Evolutionary conservation across 1,284 basidiomycete species (phyloP), one percentile per base, ranked within the genome.

Genomic region (Porogramme epimiltina): DNA sequence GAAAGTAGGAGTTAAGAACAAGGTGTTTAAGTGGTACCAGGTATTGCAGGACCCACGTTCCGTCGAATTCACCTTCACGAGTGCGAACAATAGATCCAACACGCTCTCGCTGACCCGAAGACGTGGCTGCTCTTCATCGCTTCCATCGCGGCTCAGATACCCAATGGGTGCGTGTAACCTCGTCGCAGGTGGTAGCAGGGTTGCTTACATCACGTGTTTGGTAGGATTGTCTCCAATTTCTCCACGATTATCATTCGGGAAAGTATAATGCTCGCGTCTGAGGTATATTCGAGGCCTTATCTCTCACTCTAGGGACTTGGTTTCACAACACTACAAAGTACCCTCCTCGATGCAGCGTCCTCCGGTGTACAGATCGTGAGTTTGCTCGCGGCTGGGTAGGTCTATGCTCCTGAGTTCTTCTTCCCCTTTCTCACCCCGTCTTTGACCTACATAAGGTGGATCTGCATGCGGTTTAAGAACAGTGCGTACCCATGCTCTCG

Each of bases 1-100:
- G 54, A 85, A 88, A 74, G 78, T 83, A 1, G 85, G 86, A 18
- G 76, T 87, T 15, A 85, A 88, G 68, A 87, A 87, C 62, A 87
- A 87, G 63, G 73, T 75, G 42, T 89, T 87, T 71, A 91, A 91
- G 71, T 80, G 74, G 54, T 82, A 88, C 23, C 89, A 92, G 82
- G 58, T 55, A n/a, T n/a, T n/a, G n/a, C n/a, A n/a, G n/a, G n/a
- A n/a, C n/a, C n/a, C n/a, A n/a, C n/a, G n/a, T n/a, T 24, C 19
- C 16, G 34, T n/a, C n/a, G n/a, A n/a, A n/a, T n/a, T n/a, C n/a
- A n/a, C n/a, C n/a, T n/a, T n/a, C n/a, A n/a, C n/a, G n/a, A n/a
- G n/a, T n/a, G n/a, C n/a, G n/a, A n/a, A n/a, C n/a, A n/a, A n/a
- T 82, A 85, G 65, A 74, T 90, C 72, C 77, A 84, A 26, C 87